Evolutionary conservation across 2,329 filamentous ascomycete genomes (phyloP).

Genomic region (Nakataea oryzae): DNA sequence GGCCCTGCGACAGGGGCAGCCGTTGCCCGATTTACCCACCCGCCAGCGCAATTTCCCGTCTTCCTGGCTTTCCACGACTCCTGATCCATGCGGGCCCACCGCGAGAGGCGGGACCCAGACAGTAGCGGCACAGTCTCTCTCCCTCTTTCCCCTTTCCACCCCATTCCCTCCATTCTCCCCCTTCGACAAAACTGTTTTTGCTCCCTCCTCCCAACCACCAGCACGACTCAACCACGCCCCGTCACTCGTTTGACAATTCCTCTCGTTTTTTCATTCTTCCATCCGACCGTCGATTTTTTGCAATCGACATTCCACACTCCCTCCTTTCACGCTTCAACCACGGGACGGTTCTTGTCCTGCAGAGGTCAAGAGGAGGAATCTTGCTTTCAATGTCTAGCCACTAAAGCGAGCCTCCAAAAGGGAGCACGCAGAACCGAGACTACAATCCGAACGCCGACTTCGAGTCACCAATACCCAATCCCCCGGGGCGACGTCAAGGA

Average conservation of each 20-base stretch:
- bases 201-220: not conserved
- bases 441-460: not conserved
- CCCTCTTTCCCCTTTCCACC: slow-evolving; percentile 1
- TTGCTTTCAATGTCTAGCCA: slow-evolving; percentile 1
- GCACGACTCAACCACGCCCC: not conserved
- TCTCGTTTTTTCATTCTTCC: not conserved
- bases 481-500: not conserved
- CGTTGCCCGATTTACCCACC: slow-evolving; percentile 2
- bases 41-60: slow-evolving; percentile 1
- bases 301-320: not conserved
- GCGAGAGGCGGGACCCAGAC: not conserved
- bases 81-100: not conserved
- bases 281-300: not conserved
- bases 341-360: not conserved
- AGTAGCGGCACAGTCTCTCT: not conserved
- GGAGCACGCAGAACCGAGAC: slow-evolving; percentile 1
- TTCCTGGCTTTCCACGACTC: not conserved
- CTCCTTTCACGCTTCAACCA: not conserved
- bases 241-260: slow-evolving; percentile 2
- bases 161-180: not conserved
- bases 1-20: not conserved
- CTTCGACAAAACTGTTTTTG: not conserved
- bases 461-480: not conserved
- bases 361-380: not conserved
- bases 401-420: slow-evolving; percentile 2